Percentiles rank a stretch among this genome's conserved stretches.
Evolutionary conservation across 179 eudicot genomes (phyloP).

Genomic region (Nepenthes alata): DNA sequence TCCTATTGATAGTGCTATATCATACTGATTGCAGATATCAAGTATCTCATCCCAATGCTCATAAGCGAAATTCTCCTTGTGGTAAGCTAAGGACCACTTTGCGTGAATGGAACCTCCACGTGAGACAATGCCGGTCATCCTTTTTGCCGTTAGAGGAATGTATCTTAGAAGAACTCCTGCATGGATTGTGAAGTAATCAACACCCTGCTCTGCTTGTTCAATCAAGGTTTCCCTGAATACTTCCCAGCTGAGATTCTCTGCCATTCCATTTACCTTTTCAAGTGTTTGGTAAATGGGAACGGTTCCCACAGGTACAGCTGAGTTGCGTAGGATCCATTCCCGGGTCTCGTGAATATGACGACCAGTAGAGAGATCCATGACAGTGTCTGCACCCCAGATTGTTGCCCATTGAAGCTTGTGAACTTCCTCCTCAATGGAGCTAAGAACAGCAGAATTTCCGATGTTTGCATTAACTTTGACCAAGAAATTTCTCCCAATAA

Average conservation of each 20-base stretch:
- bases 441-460: conserved; percentile 94
- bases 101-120: conserved; percentile 99
- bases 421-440: conserved; percentile 98
- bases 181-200: conserved; percentile 94
- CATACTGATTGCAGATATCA: conserved; percentile 94
- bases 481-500: conserved; percentile 89
- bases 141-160: conserved; percentile 85
- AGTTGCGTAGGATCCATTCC: conserved; percentile 93
- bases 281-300: conserved; percentile 98
- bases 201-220: conserved; percentile 99
- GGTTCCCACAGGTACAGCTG: conserved; percentile 94
- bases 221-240: conserved; percentile 81
- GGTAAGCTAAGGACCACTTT: conserved; percentile 95
- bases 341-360: conserved; percentile 99
- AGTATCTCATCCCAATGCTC: conserved; percentile 99
- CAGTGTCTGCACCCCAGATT: conserved; percentile 99
- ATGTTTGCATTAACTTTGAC: conserved; percentile 95
- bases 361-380: conserved; percentile 96
- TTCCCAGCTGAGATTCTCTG: conserved; percentile 89
- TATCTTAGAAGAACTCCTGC: conserved; percentile 93
- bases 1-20: conserved; percentile 81
- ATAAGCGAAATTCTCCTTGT: conserved; percentile 94
- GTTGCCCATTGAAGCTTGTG: conserved; percentile 99
- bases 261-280: conserved; percentile 88
- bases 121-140: conserved; percentile 98